Evolutionary conservation across 768 basidiomycete genomes (phyloP).

Genomic region (Leccinum truebloodii): DNA sequence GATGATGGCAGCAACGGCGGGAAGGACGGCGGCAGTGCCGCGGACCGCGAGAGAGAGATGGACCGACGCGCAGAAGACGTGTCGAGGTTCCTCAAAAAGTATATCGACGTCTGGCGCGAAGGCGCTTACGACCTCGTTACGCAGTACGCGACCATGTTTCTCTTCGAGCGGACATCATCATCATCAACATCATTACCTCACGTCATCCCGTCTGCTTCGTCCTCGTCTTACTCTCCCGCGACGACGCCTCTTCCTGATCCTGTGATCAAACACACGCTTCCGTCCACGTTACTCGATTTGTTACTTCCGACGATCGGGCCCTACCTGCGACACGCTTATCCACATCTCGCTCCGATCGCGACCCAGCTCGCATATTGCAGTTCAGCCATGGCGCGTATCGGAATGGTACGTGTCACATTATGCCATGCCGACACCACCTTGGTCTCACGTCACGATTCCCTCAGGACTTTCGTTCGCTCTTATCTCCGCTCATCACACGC

Average conservation of each 20-base stretch:
- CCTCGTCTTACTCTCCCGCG: conserved; percentile 21
- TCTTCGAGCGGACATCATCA: conserved; percentile 55
- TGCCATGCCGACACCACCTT: neutral
- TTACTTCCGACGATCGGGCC: conserved; percentile 67
- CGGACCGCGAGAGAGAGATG: conserved; percentile 43
- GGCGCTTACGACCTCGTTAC: conserved; percentile 90
- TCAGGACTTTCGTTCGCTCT: conserved; percentile 65
- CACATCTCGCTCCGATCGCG: conserved; percentile 75
- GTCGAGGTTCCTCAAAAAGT: conserved; percentile 77
- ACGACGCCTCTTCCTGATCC: conserved; percentile 26
- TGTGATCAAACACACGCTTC: conserved; percentile 32
- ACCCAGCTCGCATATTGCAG: conserved; percentile 95
- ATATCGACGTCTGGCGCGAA: conserved; percentile 90
- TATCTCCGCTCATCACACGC: conserved; percentile 64
- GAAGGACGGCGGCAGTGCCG: conserved; percentile 23
- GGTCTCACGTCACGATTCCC: neutral
- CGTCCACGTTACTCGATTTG: conserved; percentile 38
- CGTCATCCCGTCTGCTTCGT: conserved; percentile 10
- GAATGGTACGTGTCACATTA: conserved; percentile 51
- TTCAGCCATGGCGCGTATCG: conserved; percentile 87
- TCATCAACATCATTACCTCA: conserved; percentile 2
- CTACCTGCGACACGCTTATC: conserved; percentile 62
- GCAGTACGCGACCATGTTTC: conserved; percentile 87
- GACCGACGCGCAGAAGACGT: conserved; percentile 71
- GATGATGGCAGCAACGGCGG: conserved; percentile 2